Evolutionary conservation across 805 yeast genomes (phyloP).

Genomic region (Starmerella etchellsii): DNA sequence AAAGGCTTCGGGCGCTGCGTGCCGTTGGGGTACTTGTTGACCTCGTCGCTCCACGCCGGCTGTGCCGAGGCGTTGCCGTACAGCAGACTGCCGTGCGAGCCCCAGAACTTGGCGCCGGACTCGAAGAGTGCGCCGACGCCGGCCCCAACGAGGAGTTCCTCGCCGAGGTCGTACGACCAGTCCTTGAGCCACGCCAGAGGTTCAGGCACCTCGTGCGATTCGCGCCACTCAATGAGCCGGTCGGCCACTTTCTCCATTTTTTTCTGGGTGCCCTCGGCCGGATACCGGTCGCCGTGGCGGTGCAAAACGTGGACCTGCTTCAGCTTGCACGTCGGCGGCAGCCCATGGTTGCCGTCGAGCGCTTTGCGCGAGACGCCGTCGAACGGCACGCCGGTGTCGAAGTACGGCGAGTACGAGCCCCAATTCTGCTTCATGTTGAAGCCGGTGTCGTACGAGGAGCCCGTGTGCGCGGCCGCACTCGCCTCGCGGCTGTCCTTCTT

Average conservation of each 20-base stretch:
- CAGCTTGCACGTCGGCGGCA: constrained; percentile 35
- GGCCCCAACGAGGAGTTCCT: constrained; percentile 27
- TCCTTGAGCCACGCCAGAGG: constrained; percentile 25
- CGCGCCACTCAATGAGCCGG: constrained; percentile 22
- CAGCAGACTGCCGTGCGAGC: constrained; percentile 30
- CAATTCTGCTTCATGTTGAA: constrained; percentile 32
- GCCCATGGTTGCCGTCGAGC: constrained; percentile 22
- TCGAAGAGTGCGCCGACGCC: constrained; percentile 31
- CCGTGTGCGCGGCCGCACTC: constrained; percentile 30
- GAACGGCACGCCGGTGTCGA: constrained; percentile 28
- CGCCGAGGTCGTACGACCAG: constrained; percentile 27
- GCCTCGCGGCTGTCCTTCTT: constrained; percentile 15
- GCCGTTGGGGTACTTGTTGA: constrained; percentile 27
- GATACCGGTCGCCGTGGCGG: constrained; percentile 73
- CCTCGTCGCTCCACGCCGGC: constrained; percentile 22
- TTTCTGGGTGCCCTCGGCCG: constrained; percentile 34
- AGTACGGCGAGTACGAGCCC: constrained; percentile 32
- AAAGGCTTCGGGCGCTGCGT: constrained; percentile 26
- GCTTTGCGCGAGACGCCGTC: constrained; percentile 25
- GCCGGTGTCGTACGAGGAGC: constrained; percentile 25
- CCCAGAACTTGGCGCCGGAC: constrained; percentile 32
- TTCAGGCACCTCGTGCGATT: constrained; percentile 20
- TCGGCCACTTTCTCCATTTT: constrained; percentile 31
- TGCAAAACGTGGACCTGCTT: constrained; percentile 59
- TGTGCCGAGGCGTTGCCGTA: constrained; percentile 23